Base-by-base conservation (phyloP, 2,329 filamentous ascomycete genomes). In the Penicillium griseofulvum region DNA sequence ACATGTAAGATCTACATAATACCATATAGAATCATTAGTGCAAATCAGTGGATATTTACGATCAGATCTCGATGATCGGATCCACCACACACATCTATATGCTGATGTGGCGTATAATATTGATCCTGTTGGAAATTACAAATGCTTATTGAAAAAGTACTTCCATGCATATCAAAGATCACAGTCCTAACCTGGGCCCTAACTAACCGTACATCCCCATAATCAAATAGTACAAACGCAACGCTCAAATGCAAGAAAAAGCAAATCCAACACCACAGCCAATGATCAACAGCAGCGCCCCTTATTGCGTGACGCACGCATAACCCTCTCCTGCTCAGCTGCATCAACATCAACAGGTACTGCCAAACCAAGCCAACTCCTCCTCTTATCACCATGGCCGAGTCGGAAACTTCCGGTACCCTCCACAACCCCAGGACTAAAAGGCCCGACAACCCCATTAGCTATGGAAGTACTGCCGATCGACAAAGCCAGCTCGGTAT, bases 321-420 rank as follows among this genome's bases (percentile, higher is more conserved):
- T 68, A 36, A 64, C 45, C 49, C 66, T 52, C 56, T 56, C 57
- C 56, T 71, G 65, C 39, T 67, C 65, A 10, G 69, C 69, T 28
- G 73, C 73, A 5, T 31, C 52, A 11, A 44, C 34, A 38, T 47
- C 38, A 5, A 46, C 24, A 38, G 19, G 22, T 66, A 77, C 75
- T 60, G 74, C 78, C 58, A 87, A 80, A 0, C 84, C 83, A 46
- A 88, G 72, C 86, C 86, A 89, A 68, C 85, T 87, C 60, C 83
- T 76, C 61, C 86, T 76, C 74, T 87, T 87, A 68, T 87, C 84
- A 1, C 81, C 82, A 50, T 76, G 65, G 1, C 81, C 81, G 5
- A 85, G 62, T 29, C 84, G 76, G 63, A 88, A 87, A 66, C 83
- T 87, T 0, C 84, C 83, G 37, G 76, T 80, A 0, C 76, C 76